A percentile compares a stretch with the other conserved stretches of the same genome.
Evolutionary conservation across 2,329 filamentous ascomycete species (phyloP).

Genomic region (Aschersonia sp.): DNA sequence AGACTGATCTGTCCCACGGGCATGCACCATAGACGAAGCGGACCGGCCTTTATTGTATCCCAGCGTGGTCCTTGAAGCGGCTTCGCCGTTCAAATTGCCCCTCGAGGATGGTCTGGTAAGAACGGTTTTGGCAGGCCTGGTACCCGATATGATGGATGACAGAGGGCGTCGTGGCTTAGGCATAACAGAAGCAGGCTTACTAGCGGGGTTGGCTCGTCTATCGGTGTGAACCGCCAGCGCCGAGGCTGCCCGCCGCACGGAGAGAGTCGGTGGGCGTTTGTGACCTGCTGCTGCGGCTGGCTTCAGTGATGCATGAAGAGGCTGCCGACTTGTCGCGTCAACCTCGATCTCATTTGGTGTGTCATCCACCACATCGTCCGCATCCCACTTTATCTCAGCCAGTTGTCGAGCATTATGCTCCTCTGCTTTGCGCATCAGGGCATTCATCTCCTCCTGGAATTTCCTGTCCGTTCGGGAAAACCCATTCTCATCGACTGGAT

Average conservation of each 20-base stretch:
- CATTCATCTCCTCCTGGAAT: conserved; percentile 37
- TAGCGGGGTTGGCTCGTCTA: conserved; percentile 1
- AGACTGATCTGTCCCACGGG: conserved; percentile 7
- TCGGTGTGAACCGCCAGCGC: conserved; percentile 29
- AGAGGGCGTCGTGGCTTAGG: conserved; percentile 11
- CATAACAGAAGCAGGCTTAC: background rate
- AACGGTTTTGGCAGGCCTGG: conserved; percentile 20
- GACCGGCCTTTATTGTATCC: conserved; percentile 70
- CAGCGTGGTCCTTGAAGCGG: conserved; percentile 65
- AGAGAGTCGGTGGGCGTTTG: conserved; percentile 14
- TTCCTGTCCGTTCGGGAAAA: conserved; percentile 47
- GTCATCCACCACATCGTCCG: conserved; percentile 39
- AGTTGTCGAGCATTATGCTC: conserved; percentile 53
- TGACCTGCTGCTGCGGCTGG: conserved; percentile 2
- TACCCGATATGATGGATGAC: conserved; percentile 15
- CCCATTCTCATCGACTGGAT: conserved; percentile 53
- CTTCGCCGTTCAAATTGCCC: conserved; percentile 44
- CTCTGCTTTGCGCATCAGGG: conserved; percentile 42
- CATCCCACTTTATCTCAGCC: conserved; percentile 46
- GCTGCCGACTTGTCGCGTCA: background rate
- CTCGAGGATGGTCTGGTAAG: conserved; percentile 33
- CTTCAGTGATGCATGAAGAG: background rate
- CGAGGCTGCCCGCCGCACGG: conserved; percentile 37
- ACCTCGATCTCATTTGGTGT: background rate
- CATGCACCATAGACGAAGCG: conserved; percentile 30